A percentile compares a stretch with the other conserved stretches of the same genome.
phyloP scores from a whole-genome alignment of 2,329 filamentous ascomycete species.

The Xylaria sp. region DNA sequence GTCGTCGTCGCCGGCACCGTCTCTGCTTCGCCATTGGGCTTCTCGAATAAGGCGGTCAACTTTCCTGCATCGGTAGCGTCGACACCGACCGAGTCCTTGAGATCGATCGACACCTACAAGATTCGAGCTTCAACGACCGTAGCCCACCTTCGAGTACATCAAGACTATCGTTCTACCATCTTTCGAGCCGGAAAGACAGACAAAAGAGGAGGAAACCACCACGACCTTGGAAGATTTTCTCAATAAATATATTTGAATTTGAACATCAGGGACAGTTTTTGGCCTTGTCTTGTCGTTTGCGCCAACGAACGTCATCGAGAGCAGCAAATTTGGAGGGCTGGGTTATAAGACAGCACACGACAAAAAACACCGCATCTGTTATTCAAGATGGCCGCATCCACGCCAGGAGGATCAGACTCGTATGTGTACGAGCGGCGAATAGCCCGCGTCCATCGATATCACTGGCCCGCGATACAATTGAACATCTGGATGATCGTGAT shows the following conservation, averaged over 20 bases:
- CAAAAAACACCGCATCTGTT: background rate
- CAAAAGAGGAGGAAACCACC: background rate
- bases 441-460: slow-evolving; percentile 67
- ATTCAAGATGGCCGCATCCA: slow-evolving; percentile 50
- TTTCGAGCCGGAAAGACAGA: background rate
- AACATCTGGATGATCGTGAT: slow-evolving; percentile 75
- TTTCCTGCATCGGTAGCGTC: slow-evolving; percentile 18
- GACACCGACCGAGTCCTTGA: slow-evolving; percentile 2
- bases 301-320: background rate
- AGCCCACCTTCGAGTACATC: background rate
- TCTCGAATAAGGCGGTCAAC: slow-evolving; percentile 18
- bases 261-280: background rate
- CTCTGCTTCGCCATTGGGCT: slow-evolving; percentile 26
- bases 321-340: too few species aligned
- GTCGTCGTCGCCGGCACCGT: slow-evolving; percentile 6
- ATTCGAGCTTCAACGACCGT: slow-evolving; percentile 2
- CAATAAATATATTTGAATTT: background rate
- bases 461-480: slow-evolving; percentile 74
- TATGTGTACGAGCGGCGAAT: slow-evolving; percentile 57
- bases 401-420: slow-evolving; percentile 54
- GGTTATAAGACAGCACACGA: background rate
- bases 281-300: background rate
- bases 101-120: slow-evolving; percentile 16
- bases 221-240: background rate
- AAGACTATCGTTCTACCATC: background rate